A percentile compares a stretch with the other conserved stretches of the same genome.
Evolutionary conservation across 495 filamentous ascomycete species (phyloP).

Genomic region (Aspergillus homomorphus): DNA sequence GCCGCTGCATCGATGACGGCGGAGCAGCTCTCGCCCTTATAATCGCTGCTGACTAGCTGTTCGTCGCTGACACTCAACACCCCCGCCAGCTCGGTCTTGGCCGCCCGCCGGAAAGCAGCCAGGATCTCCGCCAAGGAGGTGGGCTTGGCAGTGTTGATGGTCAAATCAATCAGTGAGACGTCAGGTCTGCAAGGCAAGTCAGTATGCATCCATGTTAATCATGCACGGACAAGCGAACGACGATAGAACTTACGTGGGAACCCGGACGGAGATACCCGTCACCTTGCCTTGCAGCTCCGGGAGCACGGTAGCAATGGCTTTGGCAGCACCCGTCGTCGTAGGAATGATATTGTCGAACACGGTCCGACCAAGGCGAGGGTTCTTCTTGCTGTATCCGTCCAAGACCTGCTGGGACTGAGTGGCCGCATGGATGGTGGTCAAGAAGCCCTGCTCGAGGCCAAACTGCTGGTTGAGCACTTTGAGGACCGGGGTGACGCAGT

Average conservation of each 20-base stretch:
- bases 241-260: conserved; percentile 30
- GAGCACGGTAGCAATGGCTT: conserved; percentile 32
- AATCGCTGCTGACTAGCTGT: conserved; percentile 35
- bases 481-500: conserved; percentile 35
- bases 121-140: conserved; percentile 33
- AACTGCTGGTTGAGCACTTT: conserved; percentile 33
- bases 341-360: conserved; percentile 40
- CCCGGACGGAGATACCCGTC: conserved; percentile 35
- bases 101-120: conserved; percentile 28
- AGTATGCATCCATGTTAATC: conserved; percentile 1
- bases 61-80: conserved; percentile 32
- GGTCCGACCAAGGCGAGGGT: conserved; percentile 30
- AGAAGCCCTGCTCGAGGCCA: conserved; percentile 31
- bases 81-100: conserved; percentile 29
- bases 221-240: neutral
- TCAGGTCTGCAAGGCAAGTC: conserved; percentile 24
- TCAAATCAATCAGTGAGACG: conserved; percentile 38
- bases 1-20: conserved; percentile 33
- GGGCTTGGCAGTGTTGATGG: conserved; percentile 31
- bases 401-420: conserved; percentile 37
- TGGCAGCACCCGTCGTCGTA: conserved; percentile 34
- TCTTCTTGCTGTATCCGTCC: conserved; percentile 41
- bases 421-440: conserved; percentile 36
- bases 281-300: conserved; percentile 34
- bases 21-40: conserved; percentile 30